Conservation (phyloP, 2,329 filamentous ascomycete genomes). For the Hypoxylon sp. region DNA sequence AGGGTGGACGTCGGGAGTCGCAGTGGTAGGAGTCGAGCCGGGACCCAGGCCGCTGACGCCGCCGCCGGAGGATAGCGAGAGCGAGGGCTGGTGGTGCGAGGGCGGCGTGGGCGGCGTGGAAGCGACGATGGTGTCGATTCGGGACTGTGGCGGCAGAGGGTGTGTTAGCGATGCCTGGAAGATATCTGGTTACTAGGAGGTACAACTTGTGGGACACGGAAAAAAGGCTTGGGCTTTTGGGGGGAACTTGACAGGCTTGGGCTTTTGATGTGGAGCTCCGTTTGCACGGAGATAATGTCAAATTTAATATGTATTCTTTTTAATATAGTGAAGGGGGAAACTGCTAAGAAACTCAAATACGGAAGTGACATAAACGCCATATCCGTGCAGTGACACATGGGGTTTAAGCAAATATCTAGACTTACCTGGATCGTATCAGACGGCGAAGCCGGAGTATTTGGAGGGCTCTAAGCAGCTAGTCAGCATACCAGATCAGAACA, state of each 20-base stretch:
- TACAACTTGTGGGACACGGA: background rate
- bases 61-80: slow-evolving; percentile 5
- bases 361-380: background rate
- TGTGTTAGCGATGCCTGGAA: slow-evolving; percentile 30
- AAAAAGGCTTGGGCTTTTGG: background rate
- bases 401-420: slow-evolving; percentile 14
- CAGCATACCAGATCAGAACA: slow-evolving; percentile 13
- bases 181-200: background rate
- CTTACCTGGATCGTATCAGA: slow-evolving; percentile 55
- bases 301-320: background rate
- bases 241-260: background rate
- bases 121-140: slow-evolving; percentile 58
- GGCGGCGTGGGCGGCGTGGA: slow-evolving; percentile 50
- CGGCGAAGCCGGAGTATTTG: slow-evolving; percentile 46
- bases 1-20: background rate
- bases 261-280: background rate
- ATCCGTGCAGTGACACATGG: background rate
- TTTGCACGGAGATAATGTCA: background rate
- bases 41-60: slow-evolving; percentile 15
- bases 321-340: background rate
- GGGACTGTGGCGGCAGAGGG: slow-evolving; percentile 48
- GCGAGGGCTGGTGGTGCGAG: slow-evolving; percentile 21
- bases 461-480: slow-evolving; percentile 43
- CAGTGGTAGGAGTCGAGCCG: slow-evolving; percentile 1
- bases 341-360: background rate